Conservation (phyloP, 352 stramenopile species). For the Blastocystis sp. region DNA sequence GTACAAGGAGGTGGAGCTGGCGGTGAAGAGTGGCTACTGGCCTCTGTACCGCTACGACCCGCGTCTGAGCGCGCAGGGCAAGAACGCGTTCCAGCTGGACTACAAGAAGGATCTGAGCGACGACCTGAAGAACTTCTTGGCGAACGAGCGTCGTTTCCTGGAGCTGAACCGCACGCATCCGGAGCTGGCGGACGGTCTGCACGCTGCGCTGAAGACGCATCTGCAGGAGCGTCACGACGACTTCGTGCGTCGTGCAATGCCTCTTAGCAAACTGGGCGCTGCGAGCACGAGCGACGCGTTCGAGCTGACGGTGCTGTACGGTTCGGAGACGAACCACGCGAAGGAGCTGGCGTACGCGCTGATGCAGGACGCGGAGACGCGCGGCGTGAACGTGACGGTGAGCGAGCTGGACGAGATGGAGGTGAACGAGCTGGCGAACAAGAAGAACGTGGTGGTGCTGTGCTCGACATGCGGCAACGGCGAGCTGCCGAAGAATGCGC, state of each 20-base stretch:
- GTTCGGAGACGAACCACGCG: conserved; percentile 68
- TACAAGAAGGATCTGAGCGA: conserved; percentile 75
- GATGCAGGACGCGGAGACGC: conserved; percentile 66
- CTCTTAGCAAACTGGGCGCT: conserved; percentile 65
- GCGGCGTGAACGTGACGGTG: conserved; percentile 61
- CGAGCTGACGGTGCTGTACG: conserved; percentile 69
- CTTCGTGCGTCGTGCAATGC: conserved; percentile 65
- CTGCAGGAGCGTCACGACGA: conserved; percentile 72
- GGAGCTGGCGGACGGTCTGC: conserved; percentile 64
- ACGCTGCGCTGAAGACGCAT: conserved; percentile 67
- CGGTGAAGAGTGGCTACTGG: conserved; percentile 76
- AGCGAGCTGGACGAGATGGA: conserved; percentile 73
- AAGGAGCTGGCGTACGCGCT: conserved; percentile 69
- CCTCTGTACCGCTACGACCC: conserved; percentile 81
- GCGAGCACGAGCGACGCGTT: conserved; percentile 64
- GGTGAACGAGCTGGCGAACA: conserved; percentile 66
- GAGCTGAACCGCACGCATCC: conserved; percentile 74
- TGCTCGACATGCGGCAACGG: conserved; percentile 70
- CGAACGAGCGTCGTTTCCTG: conserved; percentile 75
- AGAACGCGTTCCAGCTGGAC: conserved; percentile 76
- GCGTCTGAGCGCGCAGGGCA: conserved; percentile 67
- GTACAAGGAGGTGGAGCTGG: conserved; percentile 75
- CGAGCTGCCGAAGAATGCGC: conserved; percentile 70
- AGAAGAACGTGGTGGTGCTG: conserved; percentile 70
- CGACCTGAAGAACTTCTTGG: conserved; percentile 74